Evolutionary conservation across 2,329 filamentous ascomycete genomes (phyloP), one percentile per base, ranked within the genome.

Genomic region (Didymella glomerata): DNA sequence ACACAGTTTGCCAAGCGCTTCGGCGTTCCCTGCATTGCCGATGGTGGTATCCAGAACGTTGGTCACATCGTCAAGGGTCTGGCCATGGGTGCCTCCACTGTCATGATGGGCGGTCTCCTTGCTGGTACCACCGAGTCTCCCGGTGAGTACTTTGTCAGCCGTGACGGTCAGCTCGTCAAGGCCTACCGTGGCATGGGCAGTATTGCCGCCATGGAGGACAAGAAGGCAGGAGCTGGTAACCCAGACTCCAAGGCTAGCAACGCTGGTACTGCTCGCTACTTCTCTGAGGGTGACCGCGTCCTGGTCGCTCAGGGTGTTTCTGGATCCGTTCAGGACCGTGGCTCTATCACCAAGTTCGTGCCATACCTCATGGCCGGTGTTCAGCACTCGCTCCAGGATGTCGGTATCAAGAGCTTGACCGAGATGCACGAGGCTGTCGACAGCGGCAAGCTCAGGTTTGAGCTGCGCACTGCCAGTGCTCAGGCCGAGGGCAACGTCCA

Each of bases 121-220:
- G 95, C 95, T 49, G 95, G 96, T 77, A 98, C 95, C 64, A 97
- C 94, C 41, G 95, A 99, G 82, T 98, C 94, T 36, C 95, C 95
- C 34, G 96, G 95, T 66, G 93, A 94, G 67, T 98, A 96, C 68
- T 98, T 96, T 75, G 92, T 99, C 69, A 96, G 92, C 74, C 90
- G 91, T 61, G 94, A 98, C 81, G 95, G 95, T 66, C 96, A 98
- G 85, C 89, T 99, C 54, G 94, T 99, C 80, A 99, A 99, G 86
- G 93, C 95, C 40, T 99, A 99, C 85, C 91, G 95, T 80, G 95
- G 95, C 61, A 99, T 99, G 95, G 95, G 95, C 68, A 93, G 90
- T 80, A 99, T 99, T 76, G 95, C 97, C 73, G 95, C 95, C 68
- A 99, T 99, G 95, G 93, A 98, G 82, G 94, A 98, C 82, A 97